Evolutionary conservation across 2,329 filamentous ascomycete species (phyloP), one percentile per base, ranked within the genome.

Genomic region (Monosporascus sp.): DNA sequence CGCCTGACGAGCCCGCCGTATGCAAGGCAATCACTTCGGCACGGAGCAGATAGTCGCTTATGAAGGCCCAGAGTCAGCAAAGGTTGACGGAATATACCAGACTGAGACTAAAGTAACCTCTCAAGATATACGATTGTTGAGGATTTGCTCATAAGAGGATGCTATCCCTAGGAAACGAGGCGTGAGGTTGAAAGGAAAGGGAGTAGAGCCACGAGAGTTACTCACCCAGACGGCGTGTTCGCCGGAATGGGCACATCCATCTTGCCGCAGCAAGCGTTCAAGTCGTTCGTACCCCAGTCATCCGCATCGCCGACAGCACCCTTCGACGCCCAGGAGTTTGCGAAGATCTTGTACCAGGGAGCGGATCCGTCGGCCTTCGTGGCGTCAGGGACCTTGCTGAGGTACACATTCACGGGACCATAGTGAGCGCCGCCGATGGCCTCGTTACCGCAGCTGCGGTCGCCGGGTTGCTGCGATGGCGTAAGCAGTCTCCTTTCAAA

Each of bases 371-470:
- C 70, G 47, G 77, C 75, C 0, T 68, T 73, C 35, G 71, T 63
- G 4, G 79, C 73, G 60, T 81, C 73, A 26, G 68, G 55, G 20
- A 82, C 78, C 57, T 78, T 74, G 62, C 72, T 73, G 52, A 80
- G 69, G 63, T 81, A 81, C 1, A 78, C 71, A 48, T 78, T 72
- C 37, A 81, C 77, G 1, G 79, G 78, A 9, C 78, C 78, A 59
- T 76, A 79, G 65, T 82, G 79, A 41, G 73, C 73, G 37, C 79
- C 78, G 31, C 79, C 79, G 50, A 82, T 79, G 22, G 78, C 79
- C 57, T 79, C 73, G 46, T 68, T 72, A 20, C 59, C 58, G 61
- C 78, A 81, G 31, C 58, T 66, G 44, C 78, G 72, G 60, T 79
- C 75, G 48, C 70, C 70, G 19, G 68, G 68, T 71, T 79, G 76